Evolutionary conservation across 2,329 filamentous ascomycete species (phyloP).

Genomic region (Alternaria consortialis): DNA sequence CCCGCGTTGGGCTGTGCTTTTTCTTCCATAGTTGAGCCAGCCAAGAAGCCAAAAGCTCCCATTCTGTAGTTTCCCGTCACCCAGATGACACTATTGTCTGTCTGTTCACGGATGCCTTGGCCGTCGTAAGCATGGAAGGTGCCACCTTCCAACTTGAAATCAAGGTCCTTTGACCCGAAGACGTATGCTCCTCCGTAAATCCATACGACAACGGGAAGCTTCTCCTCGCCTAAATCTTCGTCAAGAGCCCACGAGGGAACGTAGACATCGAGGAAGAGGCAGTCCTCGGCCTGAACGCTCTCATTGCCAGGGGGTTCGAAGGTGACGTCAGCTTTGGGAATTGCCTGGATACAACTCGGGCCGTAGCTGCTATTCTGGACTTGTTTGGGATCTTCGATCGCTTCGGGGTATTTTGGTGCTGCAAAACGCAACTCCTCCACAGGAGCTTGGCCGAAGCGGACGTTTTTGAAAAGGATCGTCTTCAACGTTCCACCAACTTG

Average conservation of each 20-base stretch:
- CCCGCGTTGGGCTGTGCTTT: neutral
- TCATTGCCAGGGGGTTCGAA: neutral
- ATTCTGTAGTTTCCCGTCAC: neutral
- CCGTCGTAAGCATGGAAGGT: neutral
- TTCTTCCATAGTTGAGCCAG: neutral
- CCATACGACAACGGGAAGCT: neutral
- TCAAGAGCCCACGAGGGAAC: neutral
- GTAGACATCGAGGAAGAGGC: neutral
- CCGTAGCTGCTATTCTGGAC: neutral
- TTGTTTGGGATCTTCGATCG: neutral
- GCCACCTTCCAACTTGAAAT: neutral
- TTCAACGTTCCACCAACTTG: neutral
- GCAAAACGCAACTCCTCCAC: neutral
- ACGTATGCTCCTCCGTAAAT: neutral
- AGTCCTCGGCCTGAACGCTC: neutral
- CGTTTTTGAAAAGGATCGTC: neutral
- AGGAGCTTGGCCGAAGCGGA: neutral
- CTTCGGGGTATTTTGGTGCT: neutral
- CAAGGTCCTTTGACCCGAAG: neutral
- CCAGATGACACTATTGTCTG: neutral
- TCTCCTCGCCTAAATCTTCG: neutral
- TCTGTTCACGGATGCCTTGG: neutral
- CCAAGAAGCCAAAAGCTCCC: neutral
- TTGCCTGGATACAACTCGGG: neutral
- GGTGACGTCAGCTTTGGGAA: neutral